These are phyloP conservation scores for Mucor mucedo DNA, from an alignment of 371 early-diverging fungal genomes.

Conservation along the genomic window DNA sequence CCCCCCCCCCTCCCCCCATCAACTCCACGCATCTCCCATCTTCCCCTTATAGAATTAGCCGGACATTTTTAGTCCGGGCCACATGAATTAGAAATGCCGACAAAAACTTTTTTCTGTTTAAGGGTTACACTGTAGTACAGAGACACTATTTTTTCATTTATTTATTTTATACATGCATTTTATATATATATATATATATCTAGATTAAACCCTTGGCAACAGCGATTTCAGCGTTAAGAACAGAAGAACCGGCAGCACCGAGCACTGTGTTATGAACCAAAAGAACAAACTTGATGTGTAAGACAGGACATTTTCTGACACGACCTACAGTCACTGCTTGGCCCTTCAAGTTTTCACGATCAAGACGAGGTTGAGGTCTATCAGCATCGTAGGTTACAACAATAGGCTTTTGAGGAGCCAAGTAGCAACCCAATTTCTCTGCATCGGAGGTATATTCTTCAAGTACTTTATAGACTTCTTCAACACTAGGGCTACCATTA, in stretches of 20 bases:
- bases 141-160: too few species aligned
- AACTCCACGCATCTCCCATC: neutral
- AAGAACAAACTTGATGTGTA: slow-evolving; percentile 89
- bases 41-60: neutral
- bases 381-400: slow-evolving; percentile 74
- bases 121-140: too few species aligned
- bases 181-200: neutral
- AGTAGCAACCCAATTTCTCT: slow-evolving; percentile 72
- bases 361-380: slow-evolving; percentile 95
- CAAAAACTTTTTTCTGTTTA: too few species aligned
- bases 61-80: slow-evolving; percentile 1
- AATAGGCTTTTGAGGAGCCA: slow-evolving; percentile 85
- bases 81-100: too few species aligned
- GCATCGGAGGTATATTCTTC: slow-evolving; percentile 78
- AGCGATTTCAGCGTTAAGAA: slow-evolving; percentile 95
- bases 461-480: slow-evolving; percentile 73
- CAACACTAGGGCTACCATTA: slow-evolving; percentile 56
- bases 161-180: too few species aligned
- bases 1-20: neutral
- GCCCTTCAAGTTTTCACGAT: slow-evolving; percentile 84
- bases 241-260: slow-evolving; percentile 95
- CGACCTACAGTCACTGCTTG: slow-evolving; percentile 92
- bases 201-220: slow-evolving; percentile 76
- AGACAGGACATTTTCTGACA: slow-evolving; percentile 80
- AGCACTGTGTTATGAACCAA: slow-evolving; percentile 95